Conservation (phyloP, 2,329 filamentous ascomycete genomes). For the Microdochium bolleyi region DNA sequence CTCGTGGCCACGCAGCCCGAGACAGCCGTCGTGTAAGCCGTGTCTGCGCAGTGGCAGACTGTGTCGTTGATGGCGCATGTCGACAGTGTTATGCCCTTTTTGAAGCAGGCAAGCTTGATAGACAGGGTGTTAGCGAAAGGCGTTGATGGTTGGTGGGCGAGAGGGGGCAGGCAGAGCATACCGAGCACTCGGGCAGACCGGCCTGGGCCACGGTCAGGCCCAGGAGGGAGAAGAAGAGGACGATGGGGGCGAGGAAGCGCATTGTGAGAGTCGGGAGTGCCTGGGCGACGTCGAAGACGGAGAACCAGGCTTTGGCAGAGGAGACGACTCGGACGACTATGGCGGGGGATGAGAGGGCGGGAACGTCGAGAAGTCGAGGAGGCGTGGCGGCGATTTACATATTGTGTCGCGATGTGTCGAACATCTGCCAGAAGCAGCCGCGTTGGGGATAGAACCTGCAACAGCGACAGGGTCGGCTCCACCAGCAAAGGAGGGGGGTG, state of each 20-base stretch:
- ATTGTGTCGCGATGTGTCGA: background rate
- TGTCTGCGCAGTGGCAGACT: constrained; percentile 6
- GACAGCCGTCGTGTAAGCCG: background rate
- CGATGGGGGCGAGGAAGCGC: constrained; percentile 11
- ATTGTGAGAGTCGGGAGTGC: background rate
- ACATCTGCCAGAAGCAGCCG: background rate
- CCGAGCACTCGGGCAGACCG: background rate
- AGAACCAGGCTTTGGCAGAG: background rate
- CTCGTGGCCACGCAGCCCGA: constrained; percentile 3
- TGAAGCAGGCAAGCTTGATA: constrained; percentile 5
- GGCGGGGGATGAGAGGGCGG: background rate
- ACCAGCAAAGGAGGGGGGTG: background rate
- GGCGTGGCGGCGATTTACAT: background rate
- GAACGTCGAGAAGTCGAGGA: background rate
- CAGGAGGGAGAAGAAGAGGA: constrained; percentile 13
- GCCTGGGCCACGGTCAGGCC: background rate
- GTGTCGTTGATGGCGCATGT: constrained; percentile 5
- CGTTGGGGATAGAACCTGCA: background rate
- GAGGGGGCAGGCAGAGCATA: background rate
- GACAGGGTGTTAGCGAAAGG: background rate
- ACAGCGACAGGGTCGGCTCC: background rate
- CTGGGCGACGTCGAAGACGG: background rate
- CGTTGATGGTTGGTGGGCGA: background rate
- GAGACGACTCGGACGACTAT: background rate
- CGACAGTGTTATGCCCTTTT: constrained; percentile 3